Conservation (phyloP, 768 basidiomycete species). For the Vararia minispora region DNA sequence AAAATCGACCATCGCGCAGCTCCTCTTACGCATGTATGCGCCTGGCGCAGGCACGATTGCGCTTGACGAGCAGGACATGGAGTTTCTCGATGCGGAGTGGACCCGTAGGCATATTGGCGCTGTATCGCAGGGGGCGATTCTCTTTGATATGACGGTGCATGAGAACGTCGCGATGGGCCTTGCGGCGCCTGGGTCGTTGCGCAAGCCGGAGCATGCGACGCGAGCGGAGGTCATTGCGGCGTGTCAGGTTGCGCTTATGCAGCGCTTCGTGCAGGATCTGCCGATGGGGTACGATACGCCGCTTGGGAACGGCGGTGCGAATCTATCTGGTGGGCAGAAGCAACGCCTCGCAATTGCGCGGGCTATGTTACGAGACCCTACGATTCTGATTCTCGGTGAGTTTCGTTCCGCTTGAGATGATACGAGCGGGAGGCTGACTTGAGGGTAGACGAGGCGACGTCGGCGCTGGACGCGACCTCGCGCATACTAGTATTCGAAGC, state of each 20-base stretch:
- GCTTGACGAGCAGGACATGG: conserved; percentile 75
- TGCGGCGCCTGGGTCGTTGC: conserved; percentile 31
- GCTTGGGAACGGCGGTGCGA: conserved; percentile 64
- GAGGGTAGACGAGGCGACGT: conserved; percentile 62
- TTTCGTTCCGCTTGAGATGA: conserved; percentile 9
- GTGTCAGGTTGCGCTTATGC: conserved; percentile 74
- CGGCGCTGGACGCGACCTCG: conserved; percentile 77
- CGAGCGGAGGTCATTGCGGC: conserved; percentile 68
- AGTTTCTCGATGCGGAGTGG: conserved; percentile 63
- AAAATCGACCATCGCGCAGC: conserved; percentile 59
- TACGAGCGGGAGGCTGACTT: conserved; percentile 6
- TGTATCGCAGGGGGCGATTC: conserved; percentile 68
- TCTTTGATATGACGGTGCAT: conserved; percentile 71
- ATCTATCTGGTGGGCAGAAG: conserved; percentile 83
- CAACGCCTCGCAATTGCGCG: conserved; percentile 87
- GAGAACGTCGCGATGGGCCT: conserved; percentile 81
- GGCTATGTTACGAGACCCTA: conserved; percentile 75
- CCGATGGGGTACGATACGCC: conserved; percentile 82
- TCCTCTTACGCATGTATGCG: conserved; percentile 64
- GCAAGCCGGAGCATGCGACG: conserved; percentile 39
- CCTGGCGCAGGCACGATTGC: conserved; percentile 54
- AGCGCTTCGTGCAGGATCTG: conserved; percentile 78
- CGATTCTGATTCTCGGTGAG: conserved; percentile 84
- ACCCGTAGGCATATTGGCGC: conserved; percentile 59
- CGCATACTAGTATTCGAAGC: conserved; percentile 77